Conservation (phyloP, 2,329 filamentous ascomycete genomes). For the Fusarium albosuccineum region DNA sequence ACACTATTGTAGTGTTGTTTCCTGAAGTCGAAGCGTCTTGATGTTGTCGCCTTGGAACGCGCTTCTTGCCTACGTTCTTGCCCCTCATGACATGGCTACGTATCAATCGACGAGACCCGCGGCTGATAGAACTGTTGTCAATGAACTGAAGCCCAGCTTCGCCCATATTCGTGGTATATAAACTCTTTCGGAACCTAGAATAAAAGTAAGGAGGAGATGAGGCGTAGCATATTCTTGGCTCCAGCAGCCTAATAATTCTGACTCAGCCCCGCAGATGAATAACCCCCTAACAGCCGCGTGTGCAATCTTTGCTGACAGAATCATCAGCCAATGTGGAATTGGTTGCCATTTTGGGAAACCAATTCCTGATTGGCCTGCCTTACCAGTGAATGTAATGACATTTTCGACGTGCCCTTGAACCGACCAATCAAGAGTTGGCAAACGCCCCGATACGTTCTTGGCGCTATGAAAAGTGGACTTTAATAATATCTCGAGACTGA, state of each 20-base stretch:
- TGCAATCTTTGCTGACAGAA: background rate
- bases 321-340: conserved; percentile 2
- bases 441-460: background rate
- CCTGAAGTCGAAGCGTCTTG: background rate
- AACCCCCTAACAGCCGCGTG: background rate
- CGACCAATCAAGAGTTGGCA: background rate
- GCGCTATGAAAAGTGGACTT: background rate
- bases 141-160: background rate
- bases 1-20: background rate
- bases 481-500: background rate
- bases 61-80: conserved; percentile 6
- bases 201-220: background rate
- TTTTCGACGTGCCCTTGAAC: background rate
- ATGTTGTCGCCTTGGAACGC: background rate
- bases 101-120: background rate
- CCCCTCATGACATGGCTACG: conserved; percentile 11
- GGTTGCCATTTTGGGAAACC: background rate
- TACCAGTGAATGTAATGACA: background rate
- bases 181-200: background rate
- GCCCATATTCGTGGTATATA: background rate
- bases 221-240: background rate
- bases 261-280: background rate
- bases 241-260: background rate
- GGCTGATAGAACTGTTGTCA: background rate
- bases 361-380: conserved; percentile 5